phyloP scores from a whole-genome alignment of 1,139 yeast genomes.

The Yamadazyma dendronema region DNA sequence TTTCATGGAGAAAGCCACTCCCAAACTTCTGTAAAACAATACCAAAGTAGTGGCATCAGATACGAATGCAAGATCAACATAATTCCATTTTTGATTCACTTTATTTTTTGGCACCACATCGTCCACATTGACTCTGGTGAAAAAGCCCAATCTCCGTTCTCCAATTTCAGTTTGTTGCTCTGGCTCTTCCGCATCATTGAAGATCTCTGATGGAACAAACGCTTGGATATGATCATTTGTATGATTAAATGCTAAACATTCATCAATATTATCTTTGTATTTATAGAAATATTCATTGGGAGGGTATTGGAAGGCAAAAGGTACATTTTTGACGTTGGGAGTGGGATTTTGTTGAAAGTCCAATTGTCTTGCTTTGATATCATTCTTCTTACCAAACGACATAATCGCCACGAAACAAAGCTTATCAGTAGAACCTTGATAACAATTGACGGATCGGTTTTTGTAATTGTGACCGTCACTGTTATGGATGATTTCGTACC shows the following conservation, averaged over 20 bases:
- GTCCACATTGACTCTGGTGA: conserved; percentile 33
- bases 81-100: conserved; percentile 19
- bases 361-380: conserved; percentile 16
- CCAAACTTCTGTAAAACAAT: conserved; percentile 28
- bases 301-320: conserved; percentile 28
- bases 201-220: conserved; percentile 30
- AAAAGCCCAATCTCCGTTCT: conserved; percentile 30
- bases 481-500: conserved; percentile 34
- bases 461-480: conserved; percentile 38
- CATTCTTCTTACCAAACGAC: conserved; percentile 35
- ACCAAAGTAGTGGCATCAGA: conserved; percentile 37
- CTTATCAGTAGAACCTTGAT: conserved; percentile 28
- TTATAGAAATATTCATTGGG: conserved; percentile 34
- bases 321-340: conserved; percentile 20
- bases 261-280: conserved; percentile 30
- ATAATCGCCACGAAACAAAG: conserved; percentile 34
- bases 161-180: conserved; percentile 27
- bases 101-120: conserved; percentile 20
- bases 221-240: conserved; percentile 34
- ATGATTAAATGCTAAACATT: conserved; percentile 24
- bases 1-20: conserved; percentile 22
- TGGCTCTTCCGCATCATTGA: conserved; percentile 17
- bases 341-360: conserved; percentile 8
- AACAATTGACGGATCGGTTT: conserved; percentile 35
- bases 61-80: conserved; percentile 25